A percentile compares a stretch with the other conserved stretches of the same genome.
phyloP scores from a whole-genome alignment of 805 yeast species.

The Priceomyces fermenticarens region DNA sequence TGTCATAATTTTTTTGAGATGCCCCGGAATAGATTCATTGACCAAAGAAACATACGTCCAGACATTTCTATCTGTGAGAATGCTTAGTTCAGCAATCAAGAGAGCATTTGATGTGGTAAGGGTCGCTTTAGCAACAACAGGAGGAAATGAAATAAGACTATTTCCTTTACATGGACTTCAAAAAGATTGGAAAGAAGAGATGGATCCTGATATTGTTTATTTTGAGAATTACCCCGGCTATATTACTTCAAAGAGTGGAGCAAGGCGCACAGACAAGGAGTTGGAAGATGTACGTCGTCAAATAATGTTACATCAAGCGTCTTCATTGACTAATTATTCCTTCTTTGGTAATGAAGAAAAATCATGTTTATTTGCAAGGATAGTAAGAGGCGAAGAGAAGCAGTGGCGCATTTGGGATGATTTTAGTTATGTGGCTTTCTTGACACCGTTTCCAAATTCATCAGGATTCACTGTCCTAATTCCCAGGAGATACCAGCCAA shows the following conservation, averaged over 20 bases:
- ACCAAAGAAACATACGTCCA: too few species aligned
- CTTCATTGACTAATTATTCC: not conserved
- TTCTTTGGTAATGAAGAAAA: conserved; percentile 1
- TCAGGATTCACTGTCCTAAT: conserved; percentile 2
- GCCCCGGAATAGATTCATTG: too few species aligned
- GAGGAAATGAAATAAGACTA: not conserved
- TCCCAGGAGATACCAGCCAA: not conserved
- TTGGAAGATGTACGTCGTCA: not conserved
- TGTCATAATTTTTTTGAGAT: too few species aligned
- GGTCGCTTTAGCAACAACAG: conserved; percentile 1
- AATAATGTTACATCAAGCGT: not conserved
- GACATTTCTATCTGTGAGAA: not conserved
- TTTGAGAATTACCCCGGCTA: not conserved
- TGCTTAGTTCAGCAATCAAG: conserved; percentile 4
- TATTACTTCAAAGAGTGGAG: not conserved
- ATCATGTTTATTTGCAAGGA: not conserved
- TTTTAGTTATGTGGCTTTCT: not conserved
- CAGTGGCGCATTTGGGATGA: conserved; percentile 3
- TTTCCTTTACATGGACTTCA: conserved; percentile 2
- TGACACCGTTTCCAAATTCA: conserved; percentile 3
- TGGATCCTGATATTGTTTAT: not conserved
- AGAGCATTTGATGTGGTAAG: not conserved
- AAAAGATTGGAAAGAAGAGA: not conserved
- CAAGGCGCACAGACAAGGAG: not conserved
- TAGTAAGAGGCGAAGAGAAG: conserved; percentile 1